Evolutionary conservation across 2,329 filamentous ascomycete genomes (phyloP), one percentile per base, ranked within the genome.

Genomic region (Cladosporium sp.): DNA sequence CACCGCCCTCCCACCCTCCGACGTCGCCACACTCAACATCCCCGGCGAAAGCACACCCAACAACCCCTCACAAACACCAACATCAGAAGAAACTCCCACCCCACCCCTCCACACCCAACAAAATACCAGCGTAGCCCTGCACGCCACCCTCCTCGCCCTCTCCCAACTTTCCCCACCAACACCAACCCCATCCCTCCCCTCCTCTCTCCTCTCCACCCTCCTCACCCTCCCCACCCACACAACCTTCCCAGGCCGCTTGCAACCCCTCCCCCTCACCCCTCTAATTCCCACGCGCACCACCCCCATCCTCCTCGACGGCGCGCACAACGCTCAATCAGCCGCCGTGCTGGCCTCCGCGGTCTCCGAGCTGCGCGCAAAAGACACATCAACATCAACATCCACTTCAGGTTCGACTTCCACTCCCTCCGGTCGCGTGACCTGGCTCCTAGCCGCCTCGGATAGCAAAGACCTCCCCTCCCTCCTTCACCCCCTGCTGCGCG

Each of bases 271-370:
- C 51, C 72, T 90, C 20, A 65, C 71, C 22, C 68, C 73, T 29
- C 24, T 90, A 20, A 65, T 71, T 24, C 67, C 73, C 30, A n/a
- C n/a, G n/a, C 24, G 15, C 13, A 62, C 88, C 11, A 74, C 75
- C 7, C 64, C 73, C 0, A 76, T 89, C 13, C 74, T 97, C 3
- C 79, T 97, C 5, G 93, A 99, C 63, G 93, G 93, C 24, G 92
- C 93, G 2, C 93, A 99, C 69, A 99, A 99, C 64, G 74, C 82
- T 12, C 84, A 96, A 66, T 92, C 91, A 5, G 89, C 90, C 2
- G 75, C 81, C 47, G 84, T 83, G 1, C 78, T 97, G 7, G 80
- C 78, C 4, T 67, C 70, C 0, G 86, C 86, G 59, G 84, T 96
- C 27, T 69, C 85, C 50, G 73, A 70, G 36, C 80, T 78, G 51